phyloP scores from a whole-genome alignment of 2,329 filamentous ascomycete species.

The Alternaria rosae region DNA sequence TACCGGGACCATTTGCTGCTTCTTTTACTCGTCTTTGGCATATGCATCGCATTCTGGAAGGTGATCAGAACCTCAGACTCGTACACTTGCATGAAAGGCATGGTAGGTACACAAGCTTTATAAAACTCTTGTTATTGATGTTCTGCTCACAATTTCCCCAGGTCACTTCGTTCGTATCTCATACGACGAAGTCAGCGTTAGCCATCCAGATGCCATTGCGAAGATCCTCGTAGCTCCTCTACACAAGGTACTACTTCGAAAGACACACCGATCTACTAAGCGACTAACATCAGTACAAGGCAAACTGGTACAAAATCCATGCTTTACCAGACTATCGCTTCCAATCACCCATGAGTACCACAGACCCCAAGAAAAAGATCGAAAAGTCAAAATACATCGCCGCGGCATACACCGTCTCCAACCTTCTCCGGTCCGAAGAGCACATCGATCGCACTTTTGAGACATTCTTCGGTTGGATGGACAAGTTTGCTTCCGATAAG shows the following conservation, averaged over 20 bases:
- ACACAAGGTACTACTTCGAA: constrained; percentile 38
- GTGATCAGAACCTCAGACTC: constrained; percentile 48
- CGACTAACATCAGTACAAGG: constrained; percentile 12
- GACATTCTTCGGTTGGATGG: neutral
- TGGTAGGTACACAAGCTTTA: constrained; percentile 32
- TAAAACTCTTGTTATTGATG: neutral
- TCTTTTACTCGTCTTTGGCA: constrained; percentile 51
- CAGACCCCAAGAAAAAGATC: constrained; percentile 48
- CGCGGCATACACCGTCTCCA: constrained; percentile 35
- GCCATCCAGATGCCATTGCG: constrained; percentile 52
- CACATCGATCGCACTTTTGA: constrained; percentile 31
- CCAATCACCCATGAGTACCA: constrained; percentile 51
- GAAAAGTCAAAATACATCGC: constrained; percentile 20
- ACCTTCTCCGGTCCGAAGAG: constrained; percentile 32
- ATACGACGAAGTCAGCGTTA: constrained; percentile 55
- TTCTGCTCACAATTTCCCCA: constrained; percentile 25
- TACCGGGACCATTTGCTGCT: constrained; percentile 54
- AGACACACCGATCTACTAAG: neutral
- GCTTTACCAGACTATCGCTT: constrained; percentile 53
- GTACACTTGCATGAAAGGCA: constrained; percentile 48
- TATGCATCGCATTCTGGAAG: constrained; percentile 48
- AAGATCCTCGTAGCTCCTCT: constrained; percentile 46
- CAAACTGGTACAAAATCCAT: constrained; percentile 47
- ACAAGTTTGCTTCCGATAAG: neutral
- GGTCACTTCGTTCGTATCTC: constrained; percentile 53